These are phyloP conservation scores for Calonectria henricotiae DNA, from an alignment of 2,329 filamentous ascomycete genomes.

Conservation along the genomic window DNA sequence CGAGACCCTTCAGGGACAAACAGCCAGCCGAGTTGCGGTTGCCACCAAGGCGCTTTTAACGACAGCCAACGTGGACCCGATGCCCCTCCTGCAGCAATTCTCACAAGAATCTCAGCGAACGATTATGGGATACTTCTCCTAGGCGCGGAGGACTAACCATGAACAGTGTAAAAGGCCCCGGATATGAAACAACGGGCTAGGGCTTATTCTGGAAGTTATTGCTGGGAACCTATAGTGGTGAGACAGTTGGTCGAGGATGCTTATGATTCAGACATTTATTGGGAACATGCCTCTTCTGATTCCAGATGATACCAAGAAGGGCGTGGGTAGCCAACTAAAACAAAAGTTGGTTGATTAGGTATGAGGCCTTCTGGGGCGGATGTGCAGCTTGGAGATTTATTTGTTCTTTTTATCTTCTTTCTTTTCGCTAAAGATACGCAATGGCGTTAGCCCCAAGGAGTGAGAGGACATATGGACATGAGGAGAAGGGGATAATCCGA, in stretches of 20 bases:
- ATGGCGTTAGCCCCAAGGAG: slow-evolving; percentile 24
- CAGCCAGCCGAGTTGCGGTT: slow-evolving; percentile 81
- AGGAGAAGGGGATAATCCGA: background rate
- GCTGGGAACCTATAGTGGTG: slow-evolving; percentile 34
- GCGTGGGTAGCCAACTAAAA: slow-evolving; percentile 37
- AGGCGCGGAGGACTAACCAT: slow-evolving; percentile 48
- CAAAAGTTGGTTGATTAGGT: slow-evolving; percentile 37
- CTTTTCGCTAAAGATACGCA: slow-evolving; percentile 28
- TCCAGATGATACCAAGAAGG: slow-evolving; percentile 49
- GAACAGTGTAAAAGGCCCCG: slow-evolving; percentile 32
- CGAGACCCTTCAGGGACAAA: slow-evolving; percentile 90
- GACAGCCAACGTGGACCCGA: slow-evolving; percentile 81
- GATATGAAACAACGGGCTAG: slow-evolving; percentile 20
- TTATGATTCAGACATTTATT: slow-evolving; percentile 46
- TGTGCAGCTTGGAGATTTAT: slow-evolving; percentile 41
- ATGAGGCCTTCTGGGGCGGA: slow-evolving; percentile 34
- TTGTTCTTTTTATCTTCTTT: slow-evolving; percentile 28
- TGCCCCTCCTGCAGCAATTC: slow-evolving; percentile 82
- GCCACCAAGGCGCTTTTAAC: slow-evolving; percentile 86
- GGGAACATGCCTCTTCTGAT: slow-evolving; percentile 45
- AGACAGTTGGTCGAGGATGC: slow-evolving; percentile 37
- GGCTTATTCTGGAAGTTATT: slow-evolving; percentile 38
- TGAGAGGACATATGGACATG: slow-evolving; percentile 19
- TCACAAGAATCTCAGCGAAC: slow-evolving; percentile 85
- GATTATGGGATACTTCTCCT: slow-evolving; percentile 85